Conservation (phyloP, 257 asterid species). For the Ehretia macrophylla region DNA sequence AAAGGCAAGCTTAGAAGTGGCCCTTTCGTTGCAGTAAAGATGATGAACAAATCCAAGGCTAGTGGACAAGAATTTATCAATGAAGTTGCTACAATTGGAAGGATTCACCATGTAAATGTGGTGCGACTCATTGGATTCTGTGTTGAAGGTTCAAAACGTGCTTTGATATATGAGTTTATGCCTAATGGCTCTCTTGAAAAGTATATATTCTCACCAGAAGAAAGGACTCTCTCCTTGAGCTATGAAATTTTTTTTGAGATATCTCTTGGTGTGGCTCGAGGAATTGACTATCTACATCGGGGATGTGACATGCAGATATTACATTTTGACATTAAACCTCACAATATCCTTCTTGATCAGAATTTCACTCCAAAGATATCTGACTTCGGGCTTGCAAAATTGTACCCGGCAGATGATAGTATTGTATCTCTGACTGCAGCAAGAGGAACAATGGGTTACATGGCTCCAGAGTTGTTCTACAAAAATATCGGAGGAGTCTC, state of each 20-base stretch:
- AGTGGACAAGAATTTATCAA: constrained; percentile 38
- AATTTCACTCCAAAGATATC: constrained; percentile 38
- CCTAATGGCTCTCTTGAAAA: constrained; percentile 40
- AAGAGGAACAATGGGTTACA: constrained; percentile 33
- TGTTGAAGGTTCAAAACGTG: constrained; percentile 33
- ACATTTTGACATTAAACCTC: constrained; percentile 44
- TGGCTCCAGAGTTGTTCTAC: constrained; percentile 37
- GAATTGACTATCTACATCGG: constrained; percentile 37
- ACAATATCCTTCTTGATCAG: constrained; percentile 40
- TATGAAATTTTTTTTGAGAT: constrained; percentile 33
- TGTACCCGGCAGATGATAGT: constrained; percentile 25
- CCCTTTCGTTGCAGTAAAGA: constrained; percentile 38
- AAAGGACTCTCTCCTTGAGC: constrained; percentile 18
- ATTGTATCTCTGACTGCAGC: constrained; percentile 20
- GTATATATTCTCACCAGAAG: constrained; percentile 16
- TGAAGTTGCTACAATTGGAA: constrained; percentile 34
- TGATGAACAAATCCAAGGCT: constrained; percentile 26
- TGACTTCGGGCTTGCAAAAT: constrained; percentile 33
- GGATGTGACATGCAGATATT: constrained; percentile 31
- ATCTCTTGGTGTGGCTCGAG: constrained; percentile 39
- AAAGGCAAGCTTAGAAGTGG: constrained; percentile 54
- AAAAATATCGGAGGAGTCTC: constrained; percentile 38
- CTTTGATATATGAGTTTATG: constrained; percentile 38
- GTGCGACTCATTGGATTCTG: constrained; percentile 46
- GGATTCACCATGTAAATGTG: constrained; percentile 34